Percentiles rank a stretch among this genome's conserved stretches.
phyloP scores from a whole-genome alignment of 179 eudicot genomes.

The Dionaea muscipula region DNA sequence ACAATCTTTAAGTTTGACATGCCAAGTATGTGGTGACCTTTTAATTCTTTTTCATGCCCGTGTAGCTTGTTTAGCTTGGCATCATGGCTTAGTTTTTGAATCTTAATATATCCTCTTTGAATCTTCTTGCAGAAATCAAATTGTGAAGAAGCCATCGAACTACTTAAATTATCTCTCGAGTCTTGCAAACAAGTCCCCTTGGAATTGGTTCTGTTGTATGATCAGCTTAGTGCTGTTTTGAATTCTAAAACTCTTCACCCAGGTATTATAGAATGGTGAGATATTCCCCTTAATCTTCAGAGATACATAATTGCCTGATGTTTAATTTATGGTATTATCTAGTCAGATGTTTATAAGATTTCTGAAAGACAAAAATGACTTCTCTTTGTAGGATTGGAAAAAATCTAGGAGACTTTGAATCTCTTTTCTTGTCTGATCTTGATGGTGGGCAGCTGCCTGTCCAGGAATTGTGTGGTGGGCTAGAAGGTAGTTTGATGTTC shows the following conservation, averaged over 20 bases:
- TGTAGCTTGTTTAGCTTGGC: not conserved
- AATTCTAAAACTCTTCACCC: slow-evolving; percentile 28
- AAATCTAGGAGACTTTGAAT: slow-evolving; percentile 44
- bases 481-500: slow-evolving; percentile 30
- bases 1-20: no score
- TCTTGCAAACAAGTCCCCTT: slow-evolving; percentile 45
- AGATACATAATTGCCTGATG: not conserved
- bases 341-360: not conserved
- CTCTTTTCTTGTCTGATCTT: slow-evolving; percentile 33
- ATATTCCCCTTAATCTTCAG: not conserved
- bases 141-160: slow-evolving; percentile 43
- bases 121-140: slow-evolving; percentile 29
- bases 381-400: slow-evolving; percentile 32
- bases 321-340: not conserved
- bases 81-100: slow-evolving; percentile 1
- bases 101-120: slow-evolving; percentile 1
- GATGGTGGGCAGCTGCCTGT: slow-evolving; percentile 24
- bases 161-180: slow-evolving; percentile 31
- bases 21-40: no score
- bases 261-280: slow-evolving; percentile 42
- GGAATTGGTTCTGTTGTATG: slow-evolving; percentile 37
- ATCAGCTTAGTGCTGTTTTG: slow-evolving; percentile 32
- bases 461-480: slow-evolving; percentile 23
- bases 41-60: not conserved
- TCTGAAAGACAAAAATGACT: not conserved